Evolutionary conservation across 495 filamentous ascomycete species (phyloP), one percentile per base, ranked within the genome.

Genomic region (Aspergillus carlsbadensis): DNA sequence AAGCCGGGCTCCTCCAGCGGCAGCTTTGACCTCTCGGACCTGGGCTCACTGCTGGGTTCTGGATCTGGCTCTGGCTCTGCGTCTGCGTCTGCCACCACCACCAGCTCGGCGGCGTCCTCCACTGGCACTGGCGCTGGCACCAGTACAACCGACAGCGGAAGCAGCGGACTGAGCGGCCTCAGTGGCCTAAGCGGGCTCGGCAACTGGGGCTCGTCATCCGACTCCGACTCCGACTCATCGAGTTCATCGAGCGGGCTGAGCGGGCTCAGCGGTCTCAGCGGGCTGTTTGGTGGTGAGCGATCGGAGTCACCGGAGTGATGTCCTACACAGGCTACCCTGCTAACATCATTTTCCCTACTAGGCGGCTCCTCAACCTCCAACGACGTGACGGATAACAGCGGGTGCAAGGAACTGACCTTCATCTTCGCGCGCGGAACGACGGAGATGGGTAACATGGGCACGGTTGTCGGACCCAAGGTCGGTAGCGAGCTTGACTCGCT

Each of bases 391-490:
- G 44, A 72, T 24, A 69, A 74, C 39, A 65, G 57, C 5, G 50
- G 55, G 34, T 84, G 81, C 65, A 68, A 72, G 39, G 56, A 67
- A 17, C 61, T 84, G 44, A 83, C 82, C 20, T 72, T 85, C 49
- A 79, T 87, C 57, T 86, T 81, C 52, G 83, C 83, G 10, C 78
- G 84, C 33, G 83, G 84, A 8, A 85, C 79, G 10, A 69, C 62
- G 31, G 83, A 85, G 61, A 56, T 73, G 8, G 81, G 81, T 13
- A 81, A 84, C 63, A 79, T 86, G 35, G 83, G 84, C 6, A 71
- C 71, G n/a, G 59, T 84, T n/a, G 75, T 75, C 42, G 81, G 81
- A 2, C 83, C 83, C 7, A 70, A 75, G 1, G 80, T 87, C 58
- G 79, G 80, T 22, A 67, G 74, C 1, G 69, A 77, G 11, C 58